Evolutionary conservation across 495 filamentous ascomycete species (phyloP).

Genomic region (Tuber microsphaerosporum): DNA sequence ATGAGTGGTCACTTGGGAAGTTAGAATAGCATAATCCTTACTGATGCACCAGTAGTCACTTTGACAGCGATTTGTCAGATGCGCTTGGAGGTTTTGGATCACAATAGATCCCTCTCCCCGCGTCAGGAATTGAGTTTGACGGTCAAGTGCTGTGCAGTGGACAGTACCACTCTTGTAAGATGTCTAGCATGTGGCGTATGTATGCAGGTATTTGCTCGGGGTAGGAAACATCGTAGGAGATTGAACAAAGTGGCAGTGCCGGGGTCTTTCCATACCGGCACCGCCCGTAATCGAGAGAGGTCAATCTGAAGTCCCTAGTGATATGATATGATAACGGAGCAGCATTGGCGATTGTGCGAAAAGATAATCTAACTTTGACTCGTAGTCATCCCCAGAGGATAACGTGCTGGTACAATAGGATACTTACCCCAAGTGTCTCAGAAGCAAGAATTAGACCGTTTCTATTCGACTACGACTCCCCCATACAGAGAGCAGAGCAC

Average conservation of each 20-base stretch:
- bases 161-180: too few relatives aligned
- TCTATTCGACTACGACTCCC: background rate
- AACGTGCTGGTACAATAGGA: background rate
- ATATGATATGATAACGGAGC: background rate
- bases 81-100: too few relatives aligned
- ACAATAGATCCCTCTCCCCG: too few relatives aligned
- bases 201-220: too few relatives aligned
- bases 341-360: background rate
- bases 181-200: too few relatives aligned
- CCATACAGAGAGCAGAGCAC: background rate
- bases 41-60: background rate
- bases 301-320: too few relatives aligned
- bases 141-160: too few relatives aligned
- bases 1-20: too few relatives aligned
- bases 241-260: too few relatives aligned
- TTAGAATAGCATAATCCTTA: background rate
- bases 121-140: too few relatives aligned
- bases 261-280: background rate
- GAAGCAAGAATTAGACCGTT: background rate
- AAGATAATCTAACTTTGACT: background rate
- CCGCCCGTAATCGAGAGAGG: too few relatives aligned
- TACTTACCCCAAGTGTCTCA: background rate
- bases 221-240: too few relatives aligned
- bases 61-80: background rate
- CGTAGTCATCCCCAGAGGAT: background rate